Evolutionary conservation across 179 eudicot genomes (phyloP).

Genomic region (Carnegiea gigantea): DNA sequence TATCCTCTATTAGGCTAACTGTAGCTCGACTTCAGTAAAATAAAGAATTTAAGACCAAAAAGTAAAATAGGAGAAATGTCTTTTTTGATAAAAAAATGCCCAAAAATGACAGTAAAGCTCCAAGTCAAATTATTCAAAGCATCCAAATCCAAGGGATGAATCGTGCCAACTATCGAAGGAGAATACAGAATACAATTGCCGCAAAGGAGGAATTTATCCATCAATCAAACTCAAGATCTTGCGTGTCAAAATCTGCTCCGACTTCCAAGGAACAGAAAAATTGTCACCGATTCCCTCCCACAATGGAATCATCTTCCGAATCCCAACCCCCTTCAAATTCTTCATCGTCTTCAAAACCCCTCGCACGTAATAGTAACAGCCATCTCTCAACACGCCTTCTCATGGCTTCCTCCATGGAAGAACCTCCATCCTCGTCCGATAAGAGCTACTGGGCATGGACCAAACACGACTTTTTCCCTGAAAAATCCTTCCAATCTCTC

Average conservation of each 20-base stretch:
- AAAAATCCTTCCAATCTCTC: slow-evolving; percentile 51
- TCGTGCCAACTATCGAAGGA: not conserved
- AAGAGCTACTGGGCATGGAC: slow-evolving; percentile 60
- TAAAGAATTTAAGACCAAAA: too few species aligned
- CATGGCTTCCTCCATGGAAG: slow-evolving; percentile 11
- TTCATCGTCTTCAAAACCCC: not conserved
- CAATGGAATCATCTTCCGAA: too few species aligned
- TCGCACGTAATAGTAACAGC: not conserved
- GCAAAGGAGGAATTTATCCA: too few species aligned
- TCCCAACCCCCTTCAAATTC: not conserved
- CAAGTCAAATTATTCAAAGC: not conserved
- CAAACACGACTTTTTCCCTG: slow-evolving; percentile 76
- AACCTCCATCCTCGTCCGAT: not conserved
- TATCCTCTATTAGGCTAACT: too few species aligned
- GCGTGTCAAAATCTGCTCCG: not conserved
- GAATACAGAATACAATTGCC: not conserved
- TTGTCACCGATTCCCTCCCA: not conserved
- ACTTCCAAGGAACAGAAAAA: not conserved
- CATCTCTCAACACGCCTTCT: slow-evolving; percentile 17
- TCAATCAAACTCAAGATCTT: not conserved
- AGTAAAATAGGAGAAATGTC: too few species aligned
- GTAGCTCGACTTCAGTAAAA: too few species aligned
- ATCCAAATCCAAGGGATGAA: too few species aligned
- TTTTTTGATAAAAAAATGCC: too few species aligned
- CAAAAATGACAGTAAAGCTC: not conserved